Evolutionary conservation across 2,329 filamentous ascomycete genomes (phyloP), one percentile per base, ranked within the genome.

Genomic region (Saccharata proteae): DNA sequence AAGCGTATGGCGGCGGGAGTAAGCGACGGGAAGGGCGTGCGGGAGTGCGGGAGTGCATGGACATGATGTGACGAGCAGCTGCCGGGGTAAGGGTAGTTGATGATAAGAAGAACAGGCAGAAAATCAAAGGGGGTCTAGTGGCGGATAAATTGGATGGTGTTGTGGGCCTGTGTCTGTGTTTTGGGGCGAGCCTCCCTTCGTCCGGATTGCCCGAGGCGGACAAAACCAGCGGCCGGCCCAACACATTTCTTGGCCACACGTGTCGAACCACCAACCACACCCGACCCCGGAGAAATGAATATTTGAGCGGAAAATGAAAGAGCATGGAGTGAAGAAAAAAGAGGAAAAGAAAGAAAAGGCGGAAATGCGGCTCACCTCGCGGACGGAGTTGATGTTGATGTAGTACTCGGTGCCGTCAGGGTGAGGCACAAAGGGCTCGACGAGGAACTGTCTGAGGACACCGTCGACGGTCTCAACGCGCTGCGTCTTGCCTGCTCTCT

Each of bases 311-410:
- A 29, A 20, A 17, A 18, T 18, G 30, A 26, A 26, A 32, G 19
- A 29, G 36, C 30, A 30, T 38, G 26, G 17, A 17, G 38, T 25
- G 32, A 21, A 10, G 9, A 31, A 27, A 11, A 13, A 26, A 16
- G 25, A 21, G 13, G 2, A 30, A 31, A 32, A 35, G 43, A 39
- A 41, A 40, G 15, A 22, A 15, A 29, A 39, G 43, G 37, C 11
- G 14, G 28, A 19, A 39, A 37, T 25, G 17, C 38, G 40, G 77
- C 85, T 77, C 77, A 96, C 90, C 78, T 96, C 90, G 71, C 90
- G 82, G 54, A 93, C 86, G 42, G 90, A 96, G 75, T 94, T 90
- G 71, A 98, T 98, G 77, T 94, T 94, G 71, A 98, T 93, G 68
- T 98, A 98, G 71, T 96, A 96, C 66, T 98, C 90, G 43, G 88